phyloP scores from a whole-genome alignment of 23 red algal species.

The Gracilaria gracilis region DNA sequence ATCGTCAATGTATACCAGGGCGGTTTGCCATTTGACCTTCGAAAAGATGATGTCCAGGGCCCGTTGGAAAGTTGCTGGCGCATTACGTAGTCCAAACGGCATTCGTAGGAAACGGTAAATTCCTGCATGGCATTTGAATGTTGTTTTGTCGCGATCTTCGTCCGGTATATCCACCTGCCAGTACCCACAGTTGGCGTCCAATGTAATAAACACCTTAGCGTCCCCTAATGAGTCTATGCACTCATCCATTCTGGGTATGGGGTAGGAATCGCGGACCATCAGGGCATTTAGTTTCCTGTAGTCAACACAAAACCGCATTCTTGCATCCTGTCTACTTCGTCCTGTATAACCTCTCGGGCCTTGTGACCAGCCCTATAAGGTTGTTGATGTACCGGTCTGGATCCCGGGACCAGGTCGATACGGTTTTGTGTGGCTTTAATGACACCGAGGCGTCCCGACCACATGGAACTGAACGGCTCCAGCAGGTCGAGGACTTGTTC shows the following conservation, averaged over 20 bases:
- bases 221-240: slow-evolving; percentile 43
- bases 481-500: no score
- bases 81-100: not conserved
- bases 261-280: slow-evolving; percentile 15
- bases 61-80: slow-evolving; percentile 22
- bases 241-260: slow-evolving; percentile 57
- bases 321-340: not conserved
- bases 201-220: slow-evolving; percentile 20
- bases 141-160: no score
- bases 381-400: not conserved
- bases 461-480: not conserved
- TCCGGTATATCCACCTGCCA: no score
- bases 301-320: no score
- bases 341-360: not conserved
- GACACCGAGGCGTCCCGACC: not conserved
- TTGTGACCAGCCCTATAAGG: not conserved
- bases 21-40: not conserved
- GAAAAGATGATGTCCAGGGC: slow-evolving; percentile 9
- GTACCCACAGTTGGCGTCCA: slow-evolving; percentile 39
- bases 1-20: slow-evolving; percentile 2
- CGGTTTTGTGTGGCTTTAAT: not conserved
- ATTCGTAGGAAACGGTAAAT: no score
- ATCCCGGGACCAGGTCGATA: not conserved
- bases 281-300: slow-evolving; percentile 26
- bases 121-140: no score